These are phyloP conservation scores for Rhazya stricta DNA, from an alignment of 257 asterid species.

Conservation along the genomic window DNA sequence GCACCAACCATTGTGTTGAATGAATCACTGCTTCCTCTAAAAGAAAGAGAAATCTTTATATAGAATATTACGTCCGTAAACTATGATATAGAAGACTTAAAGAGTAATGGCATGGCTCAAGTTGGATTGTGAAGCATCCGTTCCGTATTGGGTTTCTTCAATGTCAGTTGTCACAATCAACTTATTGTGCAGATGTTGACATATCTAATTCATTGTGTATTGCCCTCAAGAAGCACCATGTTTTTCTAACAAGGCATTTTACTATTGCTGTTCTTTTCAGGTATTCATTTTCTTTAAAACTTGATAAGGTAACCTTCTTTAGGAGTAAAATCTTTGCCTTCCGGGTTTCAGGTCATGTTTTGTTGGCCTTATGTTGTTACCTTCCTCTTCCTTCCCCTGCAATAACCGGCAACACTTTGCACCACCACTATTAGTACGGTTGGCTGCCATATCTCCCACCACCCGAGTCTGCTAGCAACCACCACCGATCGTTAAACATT, in stretches of 20 bases:
- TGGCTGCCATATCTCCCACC: too few species aligned
- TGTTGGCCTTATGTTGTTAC: too few species aligned
- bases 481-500: too few species aligned
- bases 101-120: neutral
- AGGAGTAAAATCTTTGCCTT: too few species aligned
- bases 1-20: neutral
- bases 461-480: too few species aligned
- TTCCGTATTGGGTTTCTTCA: neutral
- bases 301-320: too few species aligned
- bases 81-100: neutral
- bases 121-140: neutral
- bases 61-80: neutral
- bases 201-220: neutral
- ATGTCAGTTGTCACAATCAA: constrained; percentile 1
- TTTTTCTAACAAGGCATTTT: neutral
- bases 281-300: neutral
- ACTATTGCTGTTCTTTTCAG: neutral
- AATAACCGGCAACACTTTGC: too few species aligned
- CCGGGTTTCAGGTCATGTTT: too few species aligned
- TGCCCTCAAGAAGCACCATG: neutral
- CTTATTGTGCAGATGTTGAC: neutral
- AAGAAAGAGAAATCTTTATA: too few species aligned
- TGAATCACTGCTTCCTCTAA: too few species aligned
- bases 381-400: too few species aligned
- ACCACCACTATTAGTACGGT: too few species aligned